Conservation (phyloP, 2,329 filamentous ascomycete genomes). For the Whalleya microplaca region DNA sequence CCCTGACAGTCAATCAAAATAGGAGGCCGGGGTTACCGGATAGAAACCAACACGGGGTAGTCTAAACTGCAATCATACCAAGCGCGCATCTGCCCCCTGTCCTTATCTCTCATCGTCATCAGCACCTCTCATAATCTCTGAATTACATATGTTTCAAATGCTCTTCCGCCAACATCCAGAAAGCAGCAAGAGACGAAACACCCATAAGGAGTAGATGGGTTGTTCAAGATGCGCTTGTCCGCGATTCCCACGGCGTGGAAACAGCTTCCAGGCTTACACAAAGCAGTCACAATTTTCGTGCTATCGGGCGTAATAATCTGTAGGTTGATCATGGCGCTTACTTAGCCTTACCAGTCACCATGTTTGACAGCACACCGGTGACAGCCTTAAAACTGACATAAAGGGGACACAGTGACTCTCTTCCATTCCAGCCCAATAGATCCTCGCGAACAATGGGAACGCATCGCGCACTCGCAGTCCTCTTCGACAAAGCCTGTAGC, state of each 20-base stretch:
- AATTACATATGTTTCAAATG: constrained; percentile 6
- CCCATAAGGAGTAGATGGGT: constrained; percentile 17
- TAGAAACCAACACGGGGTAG: too few species aligned
- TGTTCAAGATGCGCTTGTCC: constrained; percentile 19
- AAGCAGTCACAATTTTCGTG: constrained; percentile 24
- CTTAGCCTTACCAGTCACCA: neutral
- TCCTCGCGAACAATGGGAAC: constrained; percentile 32
- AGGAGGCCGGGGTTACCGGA: too few species aligned
- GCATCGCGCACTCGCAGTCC: constrained; percentile 27
- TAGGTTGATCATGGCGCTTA: constrained; percentile 14
- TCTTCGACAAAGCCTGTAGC: constrained; percentile 23
- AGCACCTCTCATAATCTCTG: constrained; percentile 6
- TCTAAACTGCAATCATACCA: too few species aligned
- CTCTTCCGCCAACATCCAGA: neutral
- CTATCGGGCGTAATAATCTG: constrained; percentile 29
- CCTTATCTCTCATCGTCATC: neutral
- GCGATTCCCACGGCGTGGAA: constrained; percentile 22
- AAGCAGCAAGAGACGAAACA: neutral
- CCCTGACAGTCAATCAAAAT: neutral
- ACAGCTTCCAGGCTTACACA: constrained; percentile 32
- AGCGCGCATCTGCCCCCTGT: neutral
- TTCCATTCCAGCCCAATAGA: constrained; percentile 29
- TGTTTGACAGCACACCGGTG: constrained; percentile 6
- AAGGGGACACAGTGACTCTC: constrained; percentile 11
- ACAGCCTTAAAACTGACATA: constrained; percentile 3